Percentiles rank a stretch among this genome's conserved stretches.
phyloP scores from a whole-genome alignment of 2,329 filamentous ascomycete genomes.

The Xylaria sp. region DNA sequence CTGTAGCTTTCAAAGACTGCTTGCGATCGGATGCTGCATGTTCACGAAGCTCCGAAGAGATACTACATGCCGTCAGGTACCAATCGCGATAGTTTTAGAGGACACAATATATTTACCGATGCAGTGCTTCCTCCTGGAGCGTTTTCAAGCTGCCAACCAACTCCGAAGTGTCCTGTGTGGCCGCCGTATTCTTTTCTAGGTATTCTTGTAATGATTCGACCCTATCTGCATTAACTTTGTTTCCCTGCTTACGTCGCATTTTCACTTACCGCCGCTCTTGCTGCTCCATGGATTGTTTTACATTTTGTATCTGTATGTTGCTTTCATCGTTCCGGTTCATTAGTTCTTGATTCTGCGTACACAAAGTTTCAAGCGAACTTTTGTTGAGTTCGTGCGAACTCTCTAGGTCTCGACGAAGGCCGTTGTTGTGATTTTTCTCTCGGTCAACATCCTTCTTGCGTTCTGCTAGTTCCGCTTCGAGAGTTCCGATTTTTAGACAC shows the following conservation, averaged over 20 bases:
- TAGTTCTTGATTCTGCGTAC: conserved; percentile 39
- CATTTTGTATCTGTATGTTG: conserved; percentile 28
- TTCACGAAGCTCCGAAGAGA: conserved; percentile 34
- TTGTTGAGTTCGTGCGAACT: conserved; percentile 39
- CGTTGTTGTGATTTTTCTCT: conserved; percentile 36
- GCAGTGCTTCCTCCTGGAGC: conserved; percentile 34
- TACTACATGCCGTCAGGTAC: conserved; percentile 28
- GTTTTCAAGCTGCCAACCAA: conserved; percentile 38
- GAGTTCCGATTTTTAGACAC: conserved; percentile 34
- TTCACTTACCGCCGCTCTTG: conserved; percentile 43
- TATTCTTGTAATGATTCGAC: conserved; percentile 38
- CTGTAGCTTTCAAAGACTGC: conserved; percentile 20
- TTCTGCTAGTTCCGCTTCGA: conserved; percentile 39
- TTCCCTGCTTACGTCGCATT: neutral
- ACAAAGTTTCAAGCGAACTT: conserved; percentile 38
- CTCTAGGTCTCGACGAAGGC: conserved; percentile 41
- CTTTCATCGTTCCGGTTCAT: conserved; percentile 35
- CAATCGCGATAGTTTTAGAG: neutral
- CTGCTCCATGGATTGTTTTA: conserved; percentile 27
- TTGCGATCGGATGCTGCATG: conserved; percentile 24
- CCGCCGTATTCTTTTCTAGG: conserved; percentile 35
- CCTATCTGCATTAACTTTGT: conserved; percentile 36
- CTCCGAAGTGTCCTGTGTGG: conserved; percentile 17
- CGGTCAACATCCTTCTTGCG: conserved; percentile 41
- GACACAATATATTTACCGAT: conserved; percentile 36